Evolutionary conservation across 768 basidiomycete genomes (phyloP), one percentile per base, ranked within the genome.

Genomic region (Pleurotus cornucopiae): DNA sequence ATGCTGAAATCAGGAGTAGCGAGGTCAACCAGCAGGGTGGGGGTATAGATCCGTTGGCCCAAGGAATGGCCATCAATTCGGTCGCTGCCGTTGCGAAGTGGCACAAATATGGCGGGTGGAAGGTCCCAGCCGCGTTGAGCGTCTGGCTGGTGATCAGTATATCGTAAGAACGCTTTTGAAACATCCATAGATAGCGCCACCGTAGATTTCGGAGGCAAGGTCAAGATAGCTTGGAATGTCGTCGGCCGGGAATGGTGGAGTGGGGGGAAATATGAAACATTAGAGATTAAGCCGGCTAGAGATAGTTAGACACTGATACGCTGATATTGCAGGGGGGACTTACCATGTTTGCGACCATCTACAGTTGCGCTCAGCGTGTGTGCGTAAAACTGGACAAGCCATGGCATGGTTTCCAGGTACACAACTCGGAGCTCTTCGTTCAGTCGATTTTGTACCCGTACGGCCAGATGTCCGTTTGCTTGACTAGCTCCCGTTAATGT

Each of bases 1-100:
- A 98, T 98, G 69, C 91, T 94, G 68, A 98, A 98, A 69, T 98
- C 97, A 0, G 96, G 97, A 37, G 93, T 94, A n/a, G 96, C 89
- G n/a, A 97, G 81, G 68, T 95, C 93, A 45, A 95, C 83, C 38
- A 98, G 83, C 21, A 96, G 77, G 6, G 86, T 80, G 0, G 83
- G 77, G 1, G 92, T 94, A 69, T 96, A 96, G 46, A 97, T 79
- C 45, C 86, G 69, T 34, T 57, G 58, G 23, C 58, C 62, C 54
- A 57, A 57, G 43, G 55, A 37, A 49, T 60, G 49, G 11, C 52
- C 25, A n/a, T 63, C 63, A 25, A 38, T 47, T 52, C 65, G 66
- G 54, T 54, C 55, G 6, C 51, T 54, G 21, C 49, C 51, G 18
- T 43, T 13, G 16, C 52, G 54, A 2, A 75, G 57, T 23, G 78